Evolutionary conservation across 1,284 basidiomycete species (phyloP).

Genomic region (Ceratobasidium sp.): DNA sequence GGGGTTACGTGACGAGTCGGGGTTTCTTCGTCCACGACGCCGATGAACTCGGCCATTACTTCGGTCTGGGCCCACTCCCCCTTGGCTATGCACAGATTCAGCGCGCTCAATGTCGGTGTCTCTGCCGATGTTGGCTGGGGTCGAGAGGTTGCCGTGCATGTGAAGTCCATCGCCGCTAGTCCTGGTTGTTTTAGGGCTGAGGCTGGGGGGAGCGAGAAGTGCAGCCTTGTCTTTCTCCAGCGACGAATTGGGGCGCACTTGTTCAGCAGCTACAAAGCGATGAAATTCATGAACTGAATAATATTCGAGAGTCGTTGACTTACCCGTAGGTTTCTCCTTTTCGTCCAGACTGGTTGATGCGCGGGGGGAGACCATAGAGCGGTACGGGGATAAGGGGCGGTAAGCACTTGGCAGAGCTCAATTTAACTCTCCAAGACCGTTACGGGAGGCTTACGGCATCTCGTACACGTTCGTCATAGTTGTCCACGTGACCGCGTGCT

Average conservation of each 20-base stretch:
- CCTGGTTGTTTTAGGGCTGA: constrained; percentile 28
- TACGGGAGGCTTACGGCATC: neutral
- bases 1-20: constrained; percentile 16
- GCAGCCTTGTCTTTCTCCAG: constrained; percentile 29
- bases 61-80: constrained; percentile 14
- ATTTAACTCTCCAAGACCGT: constrained; percentile 10
- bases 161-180: constrained; percentile 25
- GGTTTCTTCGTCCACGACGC: constrained; percentile 3
- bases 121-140: constrained; percentile 30
- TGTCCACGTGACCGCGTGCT: neutral
- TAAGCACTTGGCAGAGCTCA: neutral
- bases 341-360: constrained; percentile 29
- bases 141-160: constrained; percentile 25
- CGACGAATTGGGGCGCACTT: constrained; percentile 25
- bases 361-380: constrained; percentile 34
- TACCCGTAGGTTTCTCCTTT: constrained; percentile 10
- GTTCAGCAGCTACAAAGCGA: constrained; percentile 6
- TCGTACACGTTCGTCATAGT: neutral
- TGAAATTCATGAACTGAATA: neutral
- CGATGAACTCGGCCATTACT: constrained; percentile 2
- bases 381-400: neutral
- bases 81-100: constrained; percentile 11
- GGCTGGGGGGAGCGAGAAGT: constrained; percentile 26
- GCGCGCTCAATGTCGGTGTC: constrained; percentile 17
- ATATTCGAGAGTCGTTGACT: neutral